Conservation (phyloP, 2,329 filamentous ascomycete genomes). For the Pseudohalonectria lignicola region DNA sequence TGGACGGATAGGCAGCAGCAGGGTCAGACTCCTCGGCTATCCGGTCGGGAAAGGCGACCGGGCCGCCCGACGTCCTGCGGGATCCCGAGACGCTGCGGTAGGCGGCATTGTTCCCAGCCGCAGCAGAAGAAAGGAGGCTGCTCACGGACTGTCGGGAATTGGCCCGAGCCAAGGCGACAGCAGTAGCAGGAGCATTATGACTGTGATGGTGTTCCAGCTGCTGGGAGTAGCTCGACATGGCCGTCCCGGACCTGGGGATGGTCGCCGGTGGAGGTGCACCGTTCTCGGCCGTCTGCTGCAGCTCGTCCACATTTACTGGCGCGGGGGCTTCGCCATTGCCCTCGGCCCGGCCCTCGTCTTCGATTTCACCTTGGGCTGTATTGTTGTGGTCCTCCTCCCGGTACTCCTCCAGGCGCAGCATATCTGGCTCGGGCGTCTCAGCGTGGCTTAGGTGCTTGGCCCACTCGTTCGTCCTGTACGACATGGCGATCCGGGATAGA, state of each 20-base stretch:
- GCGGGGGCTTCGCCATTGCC: slow-evolving; percentile 46
- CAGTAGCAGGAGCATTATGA: too few species aligned
- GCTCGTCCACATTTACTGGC: slow-evolving; percentile 52
- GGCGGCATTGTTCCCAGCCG: background rate
- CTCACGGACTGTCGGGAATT: slow-evolving; percentile 9
- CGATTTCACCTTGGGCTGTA: too few species aligned
- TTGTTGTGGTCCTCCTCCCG: too few species aligned
- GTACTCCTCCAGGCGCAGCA: slow-evolving; percentile 40
- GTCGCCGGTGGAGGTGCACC: slow-evolving; percentile 29
- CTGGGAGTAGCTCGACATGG: slow-evolving; percentile 12
- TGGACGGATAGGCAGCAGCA: slow-evolving; percentile 1
- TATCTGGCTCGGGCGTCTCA: slow-evolving; percentile 58
- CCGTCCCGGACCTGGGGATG: slow-evolving; percentile 14
- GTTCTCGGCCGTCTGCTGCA: slow-evolving; percentile 51
- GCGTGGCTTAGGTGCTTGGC: slow-evolving; percentile 77
- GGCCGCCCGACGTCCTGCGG: too few species aligned
- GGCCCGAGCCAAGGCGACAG: slow-evolving; percentile 12
- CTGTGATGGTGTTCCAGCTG: slow-evolving; percentile 3
- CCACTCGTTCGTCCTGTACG: slow-evolving; percentile 92
- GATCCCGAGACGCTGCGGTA: background rate
- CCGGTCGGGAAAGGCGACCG: too few species aligned
- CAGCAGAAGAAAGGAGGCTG: background rate
- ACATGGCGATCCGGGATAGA: slow-evolving; percentile 65
- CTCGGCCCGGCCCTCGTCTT: too few species aligned
- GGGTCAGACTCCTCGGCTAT: too few species aligned